phyloP scores from a whole-genome alignment of 495 filamentous ascomycete genomes.

The Penicillium cataractarum region DNA sequence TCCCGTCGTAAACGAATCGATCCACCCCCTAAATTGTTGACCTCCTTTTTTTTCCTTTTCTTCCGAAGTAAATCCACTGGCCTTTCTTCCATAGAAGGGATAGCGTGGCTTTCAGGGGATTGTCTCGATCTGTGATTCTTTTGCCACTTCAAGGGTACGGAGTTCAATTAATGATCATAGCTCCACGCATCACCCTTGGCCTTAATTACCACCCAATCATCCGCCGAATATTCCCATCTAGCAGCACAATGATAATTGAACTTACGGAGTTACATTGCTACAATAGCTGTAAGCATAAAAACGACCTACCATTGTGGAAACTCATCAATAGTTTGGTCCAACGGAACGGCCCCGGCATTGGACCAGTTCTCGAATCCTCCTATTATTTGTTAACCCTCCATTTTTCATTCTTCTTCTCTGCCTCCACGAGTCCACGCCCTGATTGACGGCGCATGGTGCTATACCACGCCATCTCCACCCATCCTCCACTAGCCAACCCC shows the following conservation, averaged over 20 bases:
- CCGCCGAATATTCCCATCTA: no score
- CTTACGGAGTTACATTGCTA: no score
- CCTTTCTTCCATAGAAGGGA: neutral
- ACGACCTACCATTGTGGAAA: neutral
- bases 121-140: neutral
- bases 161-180: neutral
- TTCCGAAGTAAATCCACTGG: constrained; percentile 1
- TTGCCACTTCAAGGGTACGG: neutral
- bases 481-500: neutral
- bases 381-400: neutral
- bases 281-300: no score
- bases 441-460: constrained; percentile 29
- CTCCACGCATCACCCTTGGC: neutral
- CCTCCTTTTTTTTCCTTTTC: constrained; percentile 3
- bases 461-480: constrained; percentile 28
- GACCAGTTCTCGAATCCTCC: neutral
- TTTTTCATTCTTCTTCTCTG: constrained; percentile 9
- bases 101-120: neutral
- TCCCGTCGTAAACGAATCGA: neutral
- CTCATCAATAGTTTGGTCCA: constrained; percentile 17
- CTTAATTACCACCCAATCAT: neutral
- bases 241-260: no score
- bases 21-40: constrained; percentile 1
- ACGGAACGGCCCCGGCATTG: constrained; percentile 18
- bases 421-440: constrained; percentile 8